Base-by-base conservation (phyloP, 495 filamentous ascomycete genomes). In the Stereocaulon alpinum region DNA sequence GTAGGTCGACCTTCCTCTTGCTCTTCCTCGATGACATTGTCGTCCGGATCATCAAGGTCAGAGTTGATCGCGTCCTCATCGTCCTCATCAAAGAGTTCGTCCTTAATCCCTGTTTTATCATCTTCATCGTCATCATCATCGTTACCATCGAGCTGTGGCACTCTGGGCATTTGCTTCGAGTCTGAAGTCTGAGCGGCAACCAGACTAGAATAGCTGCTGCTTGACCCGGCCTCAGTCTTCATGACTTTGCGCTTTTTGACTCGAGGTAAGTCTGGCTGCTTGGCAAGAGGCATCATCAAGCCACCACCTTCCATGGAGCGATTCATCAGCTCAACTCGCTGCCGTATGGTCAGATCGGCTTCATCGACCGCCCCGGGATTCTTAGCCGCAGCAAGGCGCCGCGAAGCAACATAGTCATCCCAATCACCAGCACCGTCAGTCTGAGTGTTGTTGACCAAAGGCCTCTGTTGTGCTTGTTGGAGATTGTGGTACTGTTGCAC, bases 31-130 rank as follows among this genome's bases (percentile, higher is more conserved):
- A 86, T 84, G 12, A 83, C 73, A 15, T 86, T 82, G 52, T 98
- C 93, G 58, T 95, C 90, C 0, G 93, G 84, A 66, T 99, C 93
- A 68, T 98, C 93, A 3, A 99, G 83, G 67, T 97, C 93, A 0
- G 94, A 97, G 70, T 99, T 99, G 74, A 99, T 99, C 0, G 93
- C 93, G 71, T 98, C 91, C 63, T 94, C 90, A 63, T 96, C 92
- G 34, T 78, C 75, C 32, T 61, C 63, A 40, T 63, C 60, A 15
- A 68, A 66, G 43, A 60, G 58, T 30, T 85, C 84, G 32, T 87
- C 81, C 59, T 81, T 82, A 52, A 80, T 63, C 41, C 51, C 52
- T 17, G 56, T 53, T 55, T 67, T 67, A 14, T 71, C 71, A 40
- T 88, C 85, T 60, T 86, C 83, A 6, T 74, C 69, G 24, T 76